Evolutionary conservation across 192 early-diverging fungal species (phyloP), one percentile per base, ranked within the genome.

Genomic region (Neocallimastix lanati): DNA sequence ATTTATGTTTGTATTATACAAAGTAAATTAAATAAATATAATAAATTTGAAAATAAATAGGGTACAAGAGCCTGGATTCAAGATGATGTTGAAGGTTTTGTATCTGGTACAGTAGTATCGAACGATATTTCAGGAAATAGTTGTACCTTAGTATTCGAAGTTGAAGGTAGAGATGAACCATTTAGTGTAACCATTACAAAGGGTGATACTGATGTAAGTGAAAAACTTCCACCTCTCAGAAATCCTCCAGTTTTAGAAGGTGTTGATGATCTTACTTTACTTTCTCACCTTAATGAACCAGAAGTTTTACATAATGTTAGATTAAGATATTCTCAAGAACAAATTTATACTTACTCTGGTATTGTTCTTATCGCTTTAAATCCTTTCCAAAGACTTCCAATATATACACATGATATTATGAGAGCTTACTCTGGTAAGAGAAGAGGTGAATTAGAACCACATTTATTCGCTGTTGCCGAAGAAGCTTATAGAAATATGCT

Each of bases 341-440:
- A 93, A 83, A 99, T 99, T 84, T 99, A 99, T 86, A 99, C 97
- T 21, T 99, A 99, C 83, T 98, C 96, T 29, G 97, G 97, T 76
- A 97, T 99, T 77, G 97, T 99, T 30, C 85, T 99, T 82, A 96
- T 99, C 81, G 97, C 97, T 77, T 93, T 95, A 83, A 99, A 99
- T 82, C 97, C 97, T 6, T 99, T 98, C 85, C 89, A 89, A 77
- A 85, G 92, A 29, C 91, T 99, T 80, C 81, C 89, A 33, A 85
- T 98, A 29, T 99, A 99, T 85, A 92, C 93, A 25, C 92, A 92
- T 67, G 94, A 97, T 80, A 93, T 94, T 80, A 92, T 98, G 88
- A 77, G 88, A 80, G 83, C 30, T 58, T 97, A 99, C 82, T 94
- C 95, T 2, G 97, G 97, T 35, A 91, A 92, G 80, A 91, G 93